These are phyloP conservation scores for Agrostemma githago DNA, from an alignment of 148 eudicot genomes.

Conservation along the genomic window DNA sequence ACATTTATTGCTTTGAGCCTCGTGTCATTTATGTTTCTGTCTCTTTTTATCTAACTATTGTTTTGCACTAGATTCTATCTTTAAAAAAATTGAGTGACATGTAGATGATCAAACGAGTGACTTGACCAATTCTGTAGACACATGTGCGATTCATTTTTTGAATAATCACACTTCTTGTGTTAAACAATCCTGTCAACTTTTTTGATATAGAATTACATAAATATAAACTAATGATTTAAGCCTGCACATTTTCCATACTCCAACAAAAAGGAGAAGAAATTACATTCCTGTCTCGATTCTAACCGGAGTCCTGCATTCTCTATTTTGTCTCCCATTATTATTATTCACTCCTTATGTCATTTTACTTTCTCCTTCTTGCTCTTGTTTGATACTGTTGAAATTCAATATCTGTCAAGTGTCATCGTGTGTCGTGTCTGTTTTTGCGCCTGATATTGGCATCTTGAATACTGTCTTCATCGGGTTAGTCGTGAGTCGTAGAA, in stretches of 20 bases:
- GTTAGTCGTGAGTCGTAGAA: background rate
- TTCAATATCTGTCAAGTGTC: background rate
- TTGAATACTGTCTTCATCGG: background rate
- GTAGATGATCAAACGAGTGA: background rate
- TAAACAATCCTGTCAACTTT: no score
- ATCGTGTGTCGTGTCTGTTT: background rate
- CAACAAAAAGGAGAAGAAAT: background rate
- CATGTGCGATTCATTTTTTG: background rate
- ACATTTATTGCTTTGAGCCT: no score
- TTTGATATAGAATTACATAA: background rate
- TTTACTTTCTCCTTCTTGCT: background rate
- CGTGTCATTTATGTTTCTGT: background rate
- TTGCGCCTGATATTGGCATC: background rate
- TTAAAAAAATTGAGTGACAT: background rate
- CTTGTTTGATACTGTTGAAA: no score
- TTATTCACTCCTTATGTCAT: background rate
- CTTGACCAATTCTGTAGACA: background rate
- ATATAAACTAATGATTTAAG: background rate
- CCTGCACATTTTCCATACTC: background rate
- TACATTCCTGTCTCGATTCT: background rate
- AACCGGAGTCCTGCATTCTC: no score
- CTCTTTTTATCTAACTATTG: no score
- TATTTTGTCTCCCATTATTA: background rate
- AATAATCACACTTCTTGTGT: background rate
- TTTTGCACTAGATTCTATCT: background rate